Evolutionary conservation across 1,284 basidiomycete species (phyloP).

Genomic region (Clitocybe nebularis): DNA sequence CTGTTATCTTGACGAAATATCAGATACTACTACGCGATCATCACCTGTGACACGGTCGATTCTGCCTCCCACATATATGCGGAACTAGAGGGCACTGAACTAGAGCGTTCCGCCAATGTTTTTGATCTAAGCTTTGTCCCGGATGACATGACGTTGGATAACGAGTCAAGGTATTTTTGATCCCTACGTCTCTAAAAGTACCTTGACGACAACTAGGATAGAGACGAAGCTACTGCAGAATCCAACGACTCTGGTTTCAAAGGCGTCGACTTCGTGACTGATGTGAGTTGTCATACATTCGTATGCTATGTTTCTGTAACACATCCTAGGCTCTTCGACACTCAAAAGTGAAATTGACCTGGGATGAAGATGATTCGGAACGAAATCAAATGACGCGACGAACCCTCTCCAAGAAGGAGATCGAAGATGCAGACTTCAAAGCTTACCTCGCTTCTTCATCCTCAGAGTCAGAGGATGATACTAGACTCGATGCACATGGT

Average conservation of each 20-base stretch:
- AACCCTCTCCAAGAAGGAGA: constrained; percentile 74
- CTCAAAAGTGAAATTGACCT: constrained; percentile 96
- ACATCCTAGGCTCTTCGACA: constrained; percentile 83
- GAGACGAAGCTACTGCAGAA: constrained; percentile 81
- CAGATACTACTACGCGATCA: constrained; percentile 96
- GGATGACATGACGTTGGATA: constrained; percentile 88
- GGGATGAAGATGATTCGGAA: constrained; percentile 97
- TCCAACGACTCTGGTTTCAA: constrained; percentile 63
- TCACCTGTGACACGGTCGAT: constrained; percentile 80
- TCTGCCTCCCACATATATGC: constrained; percentile 81
- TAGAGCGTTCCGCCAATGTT: constrained; percentile 95
- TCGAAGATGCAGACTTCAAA: constrained; percentile 86
- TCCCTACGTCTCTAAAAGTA: constrained; percentile 2
- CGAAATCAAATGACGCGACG: constrained; percentile 80
- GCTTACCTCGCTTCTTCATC: constrained; percentile 78
- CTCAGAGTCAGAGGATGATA: constrained; percentile 49
- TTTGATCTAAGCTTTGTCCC: constrained; percentile 95
- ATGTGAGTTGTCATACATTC: constrained; percentile 47
- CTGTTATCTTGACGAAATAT: constrained; percentile 7
- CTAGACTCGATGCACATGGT: too few relatives aligned
- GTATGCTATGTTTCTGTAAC: background rate
- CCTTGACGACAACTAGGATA: constrained; percentile 27
- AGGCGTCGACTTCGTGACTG: constrained; percentile 90
- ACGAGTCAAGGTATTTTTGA: constrained; percentile 65
- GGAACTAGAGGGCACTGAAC: constrained; percentile 92